phyloP scores from a whole-genome alignment of 2,329 filamentous ascomycete genomes.

The Clarireedia hainanense region DNA sequence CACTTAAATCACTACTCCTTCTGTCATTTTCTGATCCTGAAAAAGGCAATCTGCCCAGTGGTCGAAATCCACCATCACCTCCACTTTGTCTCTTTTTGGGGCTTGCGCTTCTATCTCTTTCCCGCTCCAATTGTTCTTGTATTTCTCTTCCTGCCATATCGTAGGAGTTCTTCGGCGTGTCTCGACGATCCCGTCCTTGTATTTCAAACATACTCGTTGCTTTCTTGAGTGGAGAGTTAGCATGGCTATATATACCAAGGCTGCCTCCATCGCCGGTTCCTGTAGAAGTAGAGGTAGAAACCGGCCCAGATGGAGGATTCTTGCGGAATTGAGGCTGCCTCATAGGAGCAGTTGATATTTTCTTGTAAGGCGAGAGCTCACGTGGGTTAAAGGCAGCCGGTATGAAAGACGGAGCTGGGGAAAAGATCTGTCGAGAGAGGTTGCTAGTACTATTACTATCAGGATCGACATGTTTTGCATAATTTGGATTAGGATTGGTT shows the following conservation, averaged over 20 bases:
- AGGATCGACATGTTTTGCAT: slow-evolving; percentile 63
- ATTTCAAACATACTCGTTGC: slow-evolving; percentile 55
- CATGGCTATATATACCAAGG: slow-evolving; percentile 72
- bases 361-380: slow-evolving; percentile 32
- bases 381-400: slow-evolving; percentile 20
- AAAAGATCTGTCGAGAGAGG: slow-evolving; percentile 25
- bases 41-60: slow-evolving; percentile 10
- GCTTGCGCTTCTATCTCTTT: slow-evolving; percentile 25
- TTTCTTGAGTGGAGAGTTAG: slow-evolving; percentile 77
- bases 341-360: slow-evolving; percentile 36
- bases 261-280: slow-evolving; percentile 59
- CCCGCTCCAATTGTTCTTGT: slow-evolving; percentile 17
- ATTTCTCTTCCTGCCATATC: slow-evolving; percentile 45
- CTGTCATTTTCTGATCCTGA: slow-evolving; percentile 15
- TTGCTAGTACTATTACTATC: slow-evolving; percentile 36
- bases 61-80: slow-evolving; percentile 1
- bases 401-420: slow-evolving; percentile 33
- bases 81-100: slow-evolving; percentile 23
- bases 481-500: slow-evolving; percentile 77
- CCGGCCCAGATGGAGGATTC: slow-evolving; percentile 28
- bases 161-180: slow-evolving; percentile 49
- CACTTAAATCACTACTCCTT: slow-evolving; percentile 17
- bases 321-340: slow-evolving; percentile 46
- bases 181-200: slow-evolving; percentile 33
- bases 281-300: slow-evolving; percentile 19